Evolutionary conservation across 1,284 basidiomycete genomes (phyloP), one percentile per base, ranked within the genome.

Genomic region (Sporisorium exsertum): DNA sequence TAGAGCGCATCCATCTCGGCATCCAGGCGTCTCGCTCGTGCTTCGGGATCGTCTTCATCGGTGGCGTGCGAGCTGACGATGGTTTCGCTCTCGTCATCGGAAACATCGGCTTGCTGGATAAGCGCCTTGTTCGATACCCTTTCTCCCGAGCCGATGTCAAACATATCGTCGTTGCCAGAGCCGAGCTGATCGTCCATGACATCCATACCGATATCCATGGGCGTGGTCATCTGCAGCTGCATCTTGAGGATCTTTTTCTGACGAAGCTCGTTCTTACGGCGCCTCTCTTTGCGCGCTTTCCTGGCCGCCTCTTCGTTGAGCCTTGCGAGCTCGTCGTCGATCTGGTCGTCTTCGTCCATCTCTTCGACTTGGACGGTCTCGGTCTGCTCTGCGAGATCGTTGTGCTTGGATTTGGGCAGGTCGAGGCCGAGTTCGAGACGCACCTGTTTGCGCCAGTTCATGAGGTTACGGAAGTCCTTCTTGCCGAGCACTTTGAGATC

Each of bases 401-500:
- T 77, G 27, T 72, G 74, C 53, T 52, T 66, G 10, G 76, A 64
- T 18, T 66, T 65, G 43, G 68, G 54, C 24, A 66, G 27, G 40
- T 84, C 84, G 42, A 85, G 63, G 10, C 78, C 78, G 10, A 83
- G 73, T 91, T 92, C 88, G 94, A 94, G 87, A 94, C 92, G 58
- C 94, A 92, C 49, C 16, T 75, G 69, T 57, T 79, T 77, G 58
- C 84, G 82, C 96, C 97, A 99, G 87, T 93, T 97, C 71, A 99
- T 89, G 66, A 99, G 87, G 12, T 90, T 86, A 86, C 97, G 97
- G 88, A 99, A 99, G 83, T 99, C 97, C 55, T 95, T 92, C 87
- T 97, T 98, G 51, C 97, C 97, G 37, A 99, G 88, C 5, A 99
- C 95, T 86, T 97, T 98, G 76, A 99, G 88, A 88, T 99, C 97